Conservation (phyloP, 129 eudicot genomes). For the Helianthus annuus region DNA sequence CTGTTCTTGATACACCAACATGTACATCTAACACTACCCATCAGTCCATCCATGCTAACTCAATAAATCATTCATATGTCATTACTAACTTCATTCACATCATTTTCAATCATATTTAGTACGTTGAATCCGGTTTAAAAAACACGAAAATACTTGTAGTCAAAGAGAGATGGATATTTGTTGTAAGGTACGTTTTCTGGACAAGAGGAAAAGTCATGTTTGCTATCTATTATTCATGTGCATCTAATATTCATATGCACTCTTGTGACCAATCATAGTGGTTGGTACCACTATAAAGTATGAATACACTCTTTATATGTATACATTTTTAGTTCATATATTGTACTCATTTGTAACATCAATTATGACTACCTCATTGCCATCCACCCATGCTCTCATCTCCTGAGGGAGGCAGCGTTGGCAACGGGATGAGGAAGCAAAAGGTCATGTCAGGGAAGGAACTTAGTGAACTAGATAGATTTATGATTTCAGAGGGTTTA, state of each 20-base stretch:
- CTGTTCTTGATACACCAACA: constrained; percentile 21
- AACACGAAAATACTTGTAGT: not conserved
- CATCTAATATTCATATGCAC: not conserved
- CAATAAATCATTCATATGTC: constrained; percentile 7
- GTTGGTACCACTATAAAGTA: not conserved
- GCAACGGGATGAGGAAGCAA: not conserved
- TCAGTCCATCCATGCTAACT: constrained; percentile 30
- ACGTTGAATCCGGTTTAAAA: not conserved
- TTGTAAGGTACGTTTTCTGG: not conserved
- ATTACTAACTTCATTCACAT: not conserved
- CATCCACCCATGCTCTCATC: not conserved
- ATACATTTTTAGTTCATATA: not conserved
- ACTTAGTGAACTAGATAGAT: no score
- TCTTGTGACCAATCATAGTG: not conserved
- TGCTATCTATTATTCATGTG: not conserved
- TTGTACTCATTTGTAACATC: not conserved
- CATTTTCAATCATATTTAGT: not conserved
- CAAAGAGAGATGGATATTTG: not conserved
- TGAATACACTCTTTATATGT: not conserved
- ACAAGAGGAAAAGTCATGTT: not conserved
- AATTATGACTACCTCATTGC: not conserved
- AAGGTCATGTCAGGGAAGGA: not conserved
- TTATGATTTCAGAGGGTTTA: no score
- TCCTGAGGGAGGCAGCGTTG: not conserved
- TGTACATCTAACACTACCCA: constrained; percentile 17